Evolutionary conservation across 345 rosid species (phyloP).

Genomic region (Pistacia integerrima): DNA sequence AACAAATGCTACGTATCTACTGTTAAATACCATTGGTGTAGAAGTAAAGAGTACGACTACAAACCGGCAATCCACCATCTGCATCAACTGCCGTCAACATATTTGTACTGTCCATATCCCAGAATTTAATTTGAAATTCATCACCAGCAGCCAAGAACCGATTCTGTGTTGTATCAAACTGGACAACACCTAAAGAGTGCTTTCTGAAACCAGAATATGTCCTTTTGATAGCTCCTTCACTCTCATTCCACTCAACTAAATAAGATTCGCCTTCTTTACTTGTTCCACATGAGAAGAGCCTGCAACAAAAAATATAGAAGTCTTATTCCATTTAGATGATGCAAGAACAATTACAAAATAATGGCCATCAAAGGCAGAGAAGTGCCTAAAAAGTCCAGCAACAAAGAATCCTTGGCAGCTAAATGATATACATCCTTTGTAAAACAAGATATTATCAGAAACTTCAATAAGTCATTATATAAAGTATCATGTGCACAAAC

Average conservation of each 20-base stretch:
- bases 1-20: neutral
- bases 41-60: conserved; percentile 10
- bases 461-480: neutral
- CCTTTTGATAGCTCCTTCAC: conserved; percentile 61
- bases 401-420: neutral
- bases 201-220: conserved; percentile 62
- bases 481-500: neutral
- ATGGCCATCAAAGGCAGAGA: neutral
- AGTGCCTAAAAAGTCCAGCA: conserved; percentile 1
- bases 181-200: conserved; percentile 56
- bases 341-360: neutral
- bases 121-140: conserved; percentile 59
- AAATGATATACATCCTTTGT: neutral
- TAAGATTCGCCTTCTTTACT: conserved; percentile 70
- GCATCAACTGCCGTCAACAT: conserved; percentile 53
- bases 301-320: conserved; percentile 22
- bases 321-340: neutral
- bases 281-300: conserved; percentile 76
- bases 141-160: conserved; percentile 70
- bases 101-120: conserved; percentile 65
- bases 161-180: conserved; percentile 68
- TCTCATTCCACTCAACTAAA: conserved; percentile 74
- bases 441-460: neutral
- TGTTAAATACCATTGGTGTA: neutral
- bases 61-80: conserved; percentile 65